phyloP scores from a whole-genome alignment of 2,329 filamentous ascomycete genomes.

The Scedosporium apiospermum region DNA sequence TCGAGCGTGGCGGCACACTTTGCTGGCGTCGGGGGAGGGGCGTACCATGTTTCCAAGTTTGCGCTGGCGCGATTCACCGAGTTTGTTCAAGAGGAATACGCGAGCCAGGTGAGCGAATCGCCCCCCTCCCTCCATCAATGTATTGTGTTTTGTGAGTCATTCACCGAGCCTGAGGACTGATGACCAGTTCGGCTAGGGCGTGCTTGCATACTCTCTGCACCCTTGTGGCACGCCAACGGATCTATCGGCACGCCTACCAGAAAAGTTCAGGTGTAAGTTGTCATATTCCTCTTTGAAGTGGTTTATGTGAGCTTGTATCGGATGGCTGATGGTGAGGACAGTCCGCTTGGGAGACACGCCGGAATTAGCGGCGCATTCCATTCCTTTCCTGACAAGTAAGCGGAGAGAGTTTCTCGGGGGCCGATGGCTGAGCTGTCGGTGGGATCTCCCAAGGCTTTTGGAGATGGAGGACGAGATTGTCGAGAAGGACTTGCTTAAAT shows the following conservation, averaged over 20 bases:
- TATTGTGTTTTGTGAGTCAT: background rate
- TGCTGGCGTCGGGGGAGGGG: conserved; percentile 22
- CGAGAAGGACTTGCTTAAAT: conserved; percentile 14
- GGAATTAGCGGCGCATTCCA: conserved; percentile 29
- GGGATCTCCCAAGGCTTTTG: conserved; percentile 37
- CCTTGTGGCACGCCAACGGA: conserved; percentile 29
- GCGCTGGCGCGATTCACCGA: conserved; percentile 40
- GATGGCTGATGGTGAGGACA: background rate
- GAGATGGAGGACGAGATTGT: conserved; percentile 31
- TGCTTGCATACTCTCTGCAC: conserved; percentile 29
- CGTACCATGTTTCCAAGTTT: conserved; percentile 39
- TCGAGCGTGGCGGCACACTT: conserved; percentile 31
- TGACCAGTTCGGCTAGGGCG: conserved; percentile 19
- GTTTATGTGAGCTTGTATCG: background rate
- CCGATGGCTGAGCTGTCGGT: conserved; percentile 32
- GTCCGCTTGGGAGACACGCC: conserved; percentile 22
- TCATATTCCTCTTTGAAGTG: background rate
- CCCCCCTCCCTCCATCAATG: background rate
- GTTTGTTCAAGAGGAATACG: conserved; percentile 35
- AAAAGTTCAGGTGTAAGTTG: conserved; percentile 2
- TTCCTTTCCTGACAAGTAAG: conserved; percentile 31
- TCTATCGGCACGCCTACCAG: conserved; percentile 5
- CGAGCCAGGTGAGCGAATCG: conserved; percentile 2
- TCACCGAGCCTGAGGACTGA: background rate
- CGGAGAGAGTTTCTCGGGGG: conserved; percentile 34